phyloP scores from a whole-genome alignment of 345 rosid genomes.

The Mangifera indica region DNA sequence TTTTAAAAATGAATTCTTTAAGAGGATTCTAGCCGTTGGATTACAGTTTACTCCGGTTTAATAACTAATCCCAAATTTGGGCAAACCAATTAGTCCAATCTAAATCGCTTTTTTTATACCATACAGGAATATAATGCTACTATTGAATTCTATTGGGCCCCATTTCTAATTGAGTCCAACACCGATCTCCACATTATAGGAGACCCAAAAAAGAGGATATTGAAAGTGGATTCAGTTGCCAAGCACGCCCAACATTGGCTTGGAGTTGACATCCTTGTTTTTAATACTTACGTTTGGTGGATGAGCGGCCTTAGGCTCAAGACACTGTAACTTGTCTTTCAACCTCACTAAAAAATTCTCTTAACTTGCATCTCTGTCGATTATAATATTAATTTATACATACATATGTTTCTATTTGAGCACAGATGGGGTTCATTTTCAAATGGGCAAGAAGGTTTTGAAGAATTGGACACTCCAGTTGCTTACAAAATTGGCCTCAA shows the following conservation, averaged over 20 bases:
- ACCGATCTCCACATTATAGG: constrained; percentile 59
- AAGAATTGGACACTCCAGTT: constrained; percentile 54
- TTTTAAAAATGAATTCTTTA: no score
- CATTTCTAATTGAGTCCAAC: constrained; percentile 82
- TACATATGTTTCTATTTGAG: background rate
- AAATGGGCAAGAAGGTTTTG: constrained; percentile 70
- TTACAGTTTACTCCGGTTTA: no score
- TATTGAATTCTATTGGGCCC: constrained; percentile 94
- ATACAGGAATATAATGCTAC: constrained; percentile 70
- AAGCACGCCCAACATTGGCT: constrained; percentile 69
- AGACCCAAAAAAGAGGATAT: constrained; percentile 65
- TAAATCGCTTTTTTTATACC: no score
- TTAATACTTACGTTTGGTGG: constrained; percentile 98
- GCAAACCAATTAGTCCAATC: no score
- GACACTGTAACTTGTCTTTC: constrained; percentile 44
- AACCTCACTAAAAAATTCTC: background rate
- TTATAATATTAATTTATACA: background rate
- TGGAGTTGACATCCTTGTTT: constrained; percentile 72
- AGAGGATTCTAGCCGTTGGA: no score
- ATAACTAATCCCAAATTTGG: no score
- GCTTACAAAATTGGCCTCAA: constrained; percentile 70
- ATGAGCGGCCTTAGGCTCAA: constrained; percentile 71
- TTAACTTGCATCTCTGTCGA: no score
- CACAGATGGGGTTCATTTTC: constrained; percentile 84
- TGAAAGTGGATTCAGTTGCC: constrained; percentile 78